Conservation (phyloP, 2,329 filamentous ascomycete species). For the Trichoderma lentiforme region DNA sequence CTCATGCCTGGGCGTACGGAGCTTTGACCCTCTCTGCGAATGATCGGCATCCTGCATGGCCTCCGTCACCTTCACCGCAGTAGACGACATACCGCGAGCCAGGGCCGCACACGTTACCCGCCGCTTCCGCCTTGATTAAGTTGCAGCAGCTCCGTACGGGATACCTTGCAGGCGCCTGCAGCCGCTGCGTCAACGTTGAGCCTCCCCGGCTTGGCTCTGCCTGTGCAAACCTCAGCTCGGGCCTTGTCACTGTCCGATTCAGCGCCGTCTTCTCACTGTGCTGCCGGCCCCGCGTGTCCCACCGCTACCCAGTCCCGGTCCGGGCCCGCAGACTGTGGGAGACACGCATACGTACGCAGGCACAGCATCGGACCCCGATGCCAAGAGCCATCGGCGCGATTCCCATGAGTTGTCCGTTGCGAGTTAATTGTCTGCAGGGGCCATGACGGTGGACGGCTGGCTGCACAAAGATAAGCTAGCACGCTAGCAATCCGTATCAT, state of each 20-base stretch:
- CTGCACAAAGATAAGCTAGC: neutral
- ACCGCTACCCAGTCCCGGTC: slow-evolving; percentile 8
- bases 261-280: slow-evolving; percentile 11
- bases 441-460: neutral
- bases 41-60: neutral
- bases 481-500: neutral
- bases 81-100: neutral
- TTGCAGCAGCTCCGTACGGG: neutral
- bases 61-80: neutral
- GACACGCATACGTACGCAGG: neutral
- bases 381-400: slow-evolving; percentile 1
- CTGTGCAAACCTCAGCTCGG: neutral
- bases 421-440: neutral
- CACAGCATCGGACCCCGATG: neutral
- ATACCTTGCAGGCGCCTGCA: neutral
- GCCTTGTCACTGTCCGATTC: neutral
- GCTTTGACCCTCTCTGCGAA: neutral
- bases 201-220: neutral
- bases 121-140: neutral
- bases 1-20: neutral
- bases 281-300: slow-evolving; percentile 2
- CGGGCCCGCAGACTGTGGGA: slow-evolving; percentile 8
- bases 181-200: neutral
- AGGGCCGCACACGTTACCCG: neutral
- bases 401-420: neutral